Evolutionary conservation across 768 basidiomycete genomes (phyloP), one percentile per base, ranked within the genome.

Genomic region (Macrolepiota fuliginosa): DNA sequence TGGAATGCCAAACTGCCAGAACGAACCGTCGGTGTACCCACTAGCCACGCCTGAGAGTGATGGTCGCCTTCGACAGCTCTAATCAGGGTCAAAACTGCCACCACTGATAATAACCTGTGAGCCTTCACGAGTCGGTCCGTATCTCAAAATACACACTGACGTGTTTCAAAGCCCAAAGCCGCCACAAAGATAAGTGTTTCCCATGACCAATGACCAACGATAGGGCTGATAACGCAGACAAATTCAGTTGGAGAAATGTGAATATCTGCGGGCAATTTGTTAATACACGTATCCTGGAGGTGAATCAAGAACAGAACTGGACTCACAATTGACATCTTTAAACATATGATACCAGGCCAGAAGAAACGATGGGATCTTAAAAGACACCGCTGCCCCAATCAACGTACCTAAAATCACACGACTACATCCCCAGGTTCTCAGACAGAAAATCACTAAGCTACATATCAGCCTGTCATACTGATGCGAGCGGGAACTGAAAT

Each of bases 391-490:
- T 50, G 17, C 22, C 15, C 22, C 27, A 10, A 45, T 3, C 17
- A 61, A 19, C 2, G 32, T 35, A 1, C 17, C 12, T 12, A 49
- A 25, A 19, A 58, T 40, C 24, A 17, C 19, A 32, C 36, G 19
- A 25, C 40, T 54, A 32, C 25, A 15, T 6, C 45, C 40, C 59
- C 52, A 61, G 52, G 59, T 61, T 36, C 59, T 29, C 4, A 61
- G 32, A 25, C 17, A 32, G 32, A 61, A 51, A 17, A 61, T 61
- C 6, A 22, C 59, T 61, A 15, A 11, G 13, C 2, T 9, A 27
- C 3, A 7, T 22, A 4, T 49, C 11, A 39, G 37, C 53, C 53
- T 12, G 29, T 36, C 27, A 3, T 13, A 56, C 22, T 6, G 4
- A 11, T 1, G 24, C 2, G 35, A 27, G 2, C 22, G 19, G 13